phyloP scores from a whole-genome alignment of 257 asterid species.

The Solanum acaule region DNA sequence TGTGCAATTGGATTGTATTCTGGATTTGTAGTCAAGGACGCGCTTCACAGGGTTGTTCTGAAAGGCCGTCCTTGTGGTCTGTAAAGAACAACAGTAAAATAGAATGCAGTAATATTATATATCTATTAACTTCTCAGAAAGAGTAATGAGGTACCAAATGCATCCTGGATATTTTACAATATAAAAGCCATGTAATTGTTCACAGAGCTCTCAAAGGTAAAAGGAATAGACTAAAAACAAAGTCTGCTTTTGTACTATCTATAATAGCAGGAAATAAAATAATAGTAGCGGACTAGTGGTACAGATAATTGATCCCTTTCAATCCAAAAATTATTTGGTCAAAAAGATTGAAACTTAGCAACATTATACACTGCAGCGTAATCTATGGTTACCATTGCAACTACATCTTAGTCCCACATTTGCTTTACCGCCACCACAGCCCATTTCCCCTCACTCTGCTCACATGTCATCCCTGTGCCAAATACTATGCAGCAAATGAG shows the following conservation, averaged over 20 bases:
- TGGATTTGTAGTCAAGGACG: constrained; percentile 8
- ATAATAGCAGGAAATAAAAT: not conserved
- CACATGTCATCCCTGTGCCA: not conserved
- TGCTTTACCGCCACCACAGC: not conserved
- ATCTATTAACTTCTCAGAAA: not conserved
- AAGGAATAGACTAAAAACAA: not conserved
- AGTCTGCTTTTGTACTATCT: not conserved
- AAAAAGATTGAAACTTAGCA: not conserved
- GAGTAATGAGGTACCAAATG: not conserved
- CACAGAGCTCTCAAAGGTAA: not conserved
- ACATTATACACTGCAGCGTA: not conserved
- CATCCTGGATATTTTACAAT: not conserved
- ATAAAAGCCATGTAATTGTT: not conserved
- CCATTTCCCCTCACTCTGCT: not conserved
- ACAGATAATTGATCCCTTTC: not conserved
- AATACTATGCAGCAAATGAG: not conserved
- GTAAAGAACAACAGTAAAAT: constrained; percentile 5
- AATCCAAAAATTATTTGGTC: not conserved
- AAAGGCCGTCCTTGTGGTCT: constrained; percentile 12
- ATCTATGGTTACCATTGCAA: not conserved
- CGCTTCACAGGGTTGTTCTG: not conserved
- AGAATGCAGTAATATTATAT: not conserved
- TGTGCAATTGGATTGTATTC: constrained; percentile 1
- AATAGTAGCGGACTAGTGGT: not conserved
- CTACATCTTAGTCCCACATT: not conserved